A percentile compares a stretch with the other conserved stretches of the same genome.
These are phyloP conservation scores for Pythium phragmitis DNA, from an alignment of 352 stramenopile species.

Conservation along the genomic window DNA sequence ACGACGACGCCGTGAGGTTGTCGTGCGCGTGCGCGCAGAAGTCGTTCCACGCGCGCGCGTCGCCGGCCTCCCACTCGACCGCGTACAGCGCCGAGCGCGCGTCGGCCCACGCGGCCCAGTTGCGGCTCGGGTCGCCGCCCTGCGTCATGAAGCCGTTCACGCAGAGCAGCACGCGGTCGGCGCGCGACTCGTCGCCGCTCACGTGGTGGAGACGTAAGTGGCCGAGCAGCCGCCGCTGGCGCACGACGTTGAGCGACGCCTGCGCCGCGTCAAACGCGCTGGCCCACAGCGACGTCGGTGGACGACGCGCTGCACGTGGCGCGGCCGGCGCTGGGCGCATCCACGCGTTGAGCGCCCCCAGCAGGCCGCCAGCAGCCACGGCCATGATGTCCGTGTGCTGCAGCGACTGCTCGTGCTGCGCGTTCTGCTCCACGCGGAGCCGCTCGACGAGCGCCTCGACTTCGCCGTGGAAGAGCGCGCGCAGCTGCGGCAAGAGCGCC, in stretches of 20 bases:
- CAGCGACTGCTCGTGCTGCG: conserved; percentile 45
- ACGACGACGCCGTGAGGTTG: conserved; percentile 31
- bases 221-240: conserved; percentile 63
- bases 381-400: conserved; percentile 59
- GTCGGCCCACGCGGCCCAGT: conserved; percentile 62
- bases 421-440: conserved; percentile 52
- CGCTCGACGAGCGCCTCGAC: conserved; percentile 41
- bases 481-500: conserved; percentile 15
- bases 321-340: conserved; percentile 32
- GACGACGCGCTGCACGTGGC: not conserved
- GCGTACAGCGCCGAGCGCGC: conserved; percentile 49
- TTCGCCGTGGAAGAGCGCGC: conserved; percentile 45
- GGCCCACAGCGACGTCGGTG: conserved; percentile 47
- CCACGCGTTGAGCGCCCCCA: conserved; percentile 74
- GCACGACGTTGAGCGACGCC: conserved; percentile 68
- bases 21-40: conserved; percentile 79
- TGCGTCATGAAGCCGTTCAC: conserved; percentile 90
- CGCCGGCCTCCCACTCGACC: conserved; percentile 79
- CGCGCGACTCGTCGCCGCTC: conserved; percentile 55
- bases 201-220: conserved; percentile 65
- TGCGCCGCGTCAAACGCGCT: conserved; percentile 74
- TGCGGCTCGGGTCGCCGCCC: conserved; percentile 53
- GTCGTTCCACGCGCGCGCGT: conserved; percentile 68
- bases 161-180: conserved; percentile 68
- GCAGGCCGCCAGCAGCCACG: conserved; percentile 53